These are phyloP conservation scores for Cephalotrichum gorgonifer DNA, from an alignment of 2,329 filamentous ascomycete genomes.

Conservation along the genomic window DNA sequence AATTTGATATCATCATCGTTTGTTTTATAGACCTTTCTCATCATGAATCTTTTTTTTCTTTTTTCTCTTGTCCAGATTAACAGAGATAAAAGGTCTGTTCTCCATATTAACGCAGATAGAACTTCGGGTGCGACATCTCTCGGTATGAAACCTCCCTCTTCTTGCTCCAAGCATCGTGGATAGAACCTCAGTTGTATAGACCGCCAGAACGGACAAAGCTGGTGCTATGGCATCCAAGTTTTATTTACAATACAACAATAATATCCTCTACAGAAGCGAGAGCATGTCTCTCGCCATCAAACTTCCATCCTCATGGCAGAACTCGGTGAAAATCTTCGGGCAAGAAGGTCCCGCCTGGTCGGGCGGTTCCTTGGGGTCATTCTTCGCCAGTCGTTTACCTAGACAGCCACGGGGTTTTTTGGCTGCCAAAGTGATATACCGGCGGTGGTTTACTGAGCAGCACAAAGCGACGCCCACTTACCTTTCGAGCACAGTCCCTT, in stretches of 20 bases:
- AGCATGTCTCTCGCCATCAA: constrained; percentile 79
- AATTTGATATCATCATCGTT: too few relatives aligned
- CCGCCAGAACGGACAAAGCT: neutral
- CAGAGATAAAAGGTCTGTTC: neutral
- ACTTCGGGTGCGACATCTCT: neutral
- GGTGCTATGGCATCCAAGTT: neutral
- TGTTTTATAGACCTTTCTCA: too few relatives aligned
- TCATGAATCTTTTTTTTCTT: too few relatives aligned
- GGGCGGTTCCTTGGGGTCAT: constrained; percentile 35
- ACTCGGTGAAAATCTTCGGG: constrained; percentile 72
- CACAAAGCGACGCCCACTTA: neutral
- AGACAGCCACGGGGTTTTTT: constrained; percentile 59
- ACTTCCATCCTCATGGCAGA: constrained; percentile 58
- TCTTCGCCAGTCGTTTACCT: constrained; percentile 96
- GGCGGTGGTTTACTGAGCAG: constrained; percentile 41
- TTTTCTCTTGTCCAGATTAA: too few relatives aligned
- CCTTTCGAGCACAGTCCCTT: neutral
- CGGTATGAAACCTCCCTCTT: neutral
- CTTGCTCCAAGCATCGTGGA: neutral
- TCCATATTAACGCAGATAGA: too few relatives aligned
- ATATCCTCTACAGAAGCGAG: neutral
- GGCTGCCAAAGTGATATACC: constrained; percentile 84
- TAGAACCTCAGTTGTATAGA: neutral
- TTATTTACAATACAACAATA: neutral
- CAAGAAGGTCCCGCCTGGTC: constrained; percentile 49